These are phyloP conservation scores for Ceratobasidium sp. DNA, from an alignment of 1,284 basidiomycete species.

Conservation along the genomic window DNA sequence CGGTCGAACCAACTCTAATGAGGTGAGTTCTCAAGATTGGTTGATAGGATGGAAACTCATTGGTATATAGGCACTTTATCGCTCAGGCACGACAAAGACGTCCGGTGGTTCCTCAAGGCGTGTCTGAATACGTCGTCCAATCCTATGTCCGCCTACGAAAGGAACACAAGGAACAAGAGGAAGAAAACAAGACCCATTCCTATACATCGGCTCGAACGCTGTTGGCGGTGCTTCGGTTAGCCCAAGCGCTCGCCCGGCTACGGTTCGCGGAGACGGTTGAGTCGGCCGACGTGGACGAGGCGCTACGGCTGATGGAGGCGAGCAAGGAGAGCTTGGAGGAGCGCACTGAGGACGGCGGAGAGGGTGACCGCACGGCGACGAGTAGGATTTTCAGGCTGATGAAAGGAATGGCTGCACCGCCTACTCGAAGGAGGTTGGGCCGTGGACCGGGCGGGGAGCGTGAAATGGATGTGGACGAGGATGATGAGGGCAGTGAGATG, in stretches of 20 bases:
- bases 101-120: constrained; percentile 86
- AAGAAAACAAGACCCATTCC: constrained; percentile 88
- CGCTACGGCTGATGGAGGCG: constrained; percentile 94
- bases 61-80: constrained; percentile 85
- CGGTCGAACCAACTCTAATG: constrained; percentile 89
- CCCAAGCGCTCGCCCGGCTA: constrained; percentile 94
- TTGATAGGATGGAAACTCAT: background rate
- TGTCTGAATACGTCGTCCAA: constrained; percentile 94
- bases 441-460: constrained; percentile 75
- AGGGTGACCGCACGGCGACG: constrained; percentile 80
- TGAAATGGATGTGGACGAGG: constrained; percentile 75
- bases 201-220: constrained; percentile 98
- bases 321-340: constrained; percentile 91
- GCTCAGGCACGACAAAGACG: constrained; percentile 91
- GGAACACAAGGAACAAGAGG: constrained; percentile 90
- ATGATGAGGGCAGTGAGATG: constrained; percentile 72
- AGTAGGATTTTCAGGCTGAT: constrained; percentile 91
- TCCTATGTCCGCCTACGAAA: constrained; percentile 96
- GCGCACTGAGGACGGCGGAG: constrained; percentile 75
- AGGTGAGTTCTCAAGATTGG: constrained; percentile 65
- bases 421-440: constrained; percentile 66
- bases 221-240: constrained; percentile 92
- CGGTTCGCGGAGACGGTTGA: constrained; percentile 86
- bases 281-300: constrained; percentile 94
- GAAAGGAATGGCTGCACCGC: constrained; percentile 78